Conservation (phyloP, 805 yeast genomes). For the Lipomyces sp. region DNA sequence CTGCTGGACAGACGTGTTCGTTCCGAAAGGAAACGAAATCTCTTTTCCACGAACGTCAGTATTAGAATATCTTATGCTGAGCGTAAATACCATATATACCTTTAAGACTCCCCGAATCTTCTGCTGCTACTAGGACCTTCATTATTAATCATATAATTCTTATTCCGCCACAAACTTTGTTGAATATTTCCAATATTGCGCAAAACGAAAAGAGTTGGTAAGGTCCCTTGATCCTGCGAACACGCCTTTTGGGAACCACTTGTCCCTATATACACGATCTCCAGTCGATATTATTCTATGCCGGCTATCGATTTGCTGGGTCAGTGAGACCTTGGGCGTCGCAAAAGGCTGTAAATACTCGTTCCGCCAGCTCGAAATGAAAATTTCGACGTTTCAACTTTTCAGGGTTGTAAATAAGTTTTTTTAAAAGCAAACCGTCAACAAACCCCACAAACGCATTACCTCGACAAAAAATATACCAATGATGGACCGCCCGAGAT, state of each 20-base stretch:
- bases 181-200: neutral
- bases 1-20: constrained; percentile 76
- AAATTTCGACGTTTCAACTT: neutral
- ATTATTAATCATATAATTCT: constrained; percentile 41
- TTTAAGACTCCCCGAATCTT: constrained; percentile 57
- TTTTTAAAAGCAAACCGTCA: neutral
- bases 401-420: too few relatives aligned
- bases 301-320: neutral
- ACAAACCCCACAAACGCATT: neutral
- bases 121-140: constrained; percentile 58
- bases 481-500: neutral
- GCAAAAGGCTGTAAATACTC: neutral
- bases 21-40: constrained; percentile 64
- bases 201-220: neutral
- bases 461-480: neutral
- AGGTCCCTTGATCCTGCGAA: neutral
- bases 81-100: constrained; percentile 31
- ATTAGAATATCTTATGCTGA: neutral
- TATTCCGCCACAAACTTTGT: neutral
- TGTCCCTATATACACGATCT: neutral
- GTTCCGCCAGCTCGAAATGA: neutral
- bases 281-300: neutral
- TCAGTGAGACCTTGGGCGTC: neutral
- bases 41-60: constrained; percentile 45
- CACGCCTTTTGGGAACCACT: neutral